These are phyloP conservation scores for Artemisia argyi DNA, from an alignment of 129 eudicot genomes.

Conservation along the genomic window DNA sequence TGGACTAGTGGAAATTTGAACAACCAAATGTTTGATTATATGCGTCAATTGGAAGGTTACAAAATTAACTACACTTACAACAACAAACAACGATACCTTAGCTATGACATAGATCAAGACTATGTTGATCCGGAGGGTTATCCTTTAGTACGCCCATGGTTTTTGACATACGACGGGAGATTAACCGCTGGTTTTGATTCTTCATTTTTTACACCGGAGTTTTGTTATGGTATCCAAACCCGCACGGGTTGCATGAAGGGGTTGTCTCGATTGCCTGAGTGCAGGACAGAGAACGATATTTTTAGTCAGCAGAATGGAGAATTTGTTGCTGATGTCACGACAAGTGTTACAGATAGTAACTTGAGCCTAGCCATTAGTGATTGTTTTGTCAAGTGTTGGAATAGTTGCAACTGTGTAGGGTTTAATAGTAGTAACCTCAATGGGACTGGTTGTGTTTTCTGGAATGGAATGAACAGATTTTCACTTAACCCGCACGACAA, in stretches of 20 bases:
- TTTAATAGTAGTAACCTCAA: neutral
- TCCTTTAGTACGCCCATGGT: neutral
- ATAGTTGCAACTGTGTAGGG: neutral
- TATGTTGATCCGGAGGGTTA: neutral
- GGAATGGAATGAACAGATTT: conserved; percentile 12
- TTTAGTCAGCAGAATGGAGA: conserved; percentile 2
- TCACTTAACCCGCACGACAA: too few relatives aligned
- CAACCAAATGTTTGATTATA: neutral
- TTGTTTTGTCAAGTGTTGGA: conserved; percentile 48
- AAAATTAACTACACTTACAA: conserved; percentile 16
- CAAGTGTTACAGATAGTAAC: conserved; percentile 2
- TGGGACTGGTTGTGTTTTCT: conserved; percentile 31
- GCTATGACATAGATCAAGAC: neutral
- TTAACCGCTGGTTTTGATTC: neutral
- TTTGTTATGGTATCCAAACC: conserved; percentile 22
- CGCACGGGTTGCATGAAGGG: conserved; percentile 17
- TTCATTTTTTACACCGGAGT: conserved; percentile 5
- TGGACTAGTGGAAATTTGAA: neutral
- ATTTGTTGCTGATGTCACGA: neutral
- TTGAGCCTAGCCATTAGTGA: conserved; percentile 41
- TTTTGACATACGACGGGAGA: conserved; percentile 22
- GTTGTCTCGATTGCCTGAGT: conserved; percentile 6
- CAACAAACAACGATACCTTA: conserved; percentile 9
- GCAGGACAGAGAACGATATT: neutral
- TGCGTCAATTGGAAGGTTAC: conserved; percentile 13